Evolutionary conservation across 352 stramenopile species (phyloP), one percentile per base, ranked within the genome.

Genomic region (Globisporangium lucens): DNA sequence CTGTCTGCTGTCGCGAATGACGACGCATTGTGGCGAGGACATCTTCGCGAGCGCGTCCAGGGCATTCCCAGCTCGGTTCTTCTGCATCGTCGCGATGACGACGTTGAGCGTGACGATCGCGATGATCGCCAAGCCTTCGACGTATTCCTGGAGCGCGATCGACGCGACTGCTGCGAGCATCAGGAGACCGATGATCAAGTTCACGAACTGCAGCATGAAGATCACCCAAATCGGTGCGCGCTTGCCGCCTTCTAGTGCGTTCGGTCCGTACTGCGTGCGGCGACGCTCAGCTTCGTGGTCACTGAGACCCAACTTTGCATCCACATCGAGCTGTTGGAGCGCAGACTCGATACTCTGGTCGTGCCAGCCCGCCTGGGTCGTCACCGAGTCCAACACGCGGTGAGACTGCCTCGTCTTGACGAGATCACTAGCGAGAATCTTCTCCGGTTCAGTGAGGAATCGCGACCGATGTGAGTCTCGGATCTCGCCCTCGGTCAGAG

Each of bases 191-290:
- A 86, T 77, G 65, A 85, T 83, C 38, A 86, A 58, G 62, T 86
- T 86, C 61, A 80, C 74, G 60, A 86, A 83, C 62, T 86, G 78
- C 41, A 86, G 65, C 36, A 82, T n/a, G 22, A 86, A 83, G 12
- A 82, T 51, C 27, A 83, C 75, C 59, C 70, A 74, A 13, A 86
- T 46, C 5, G 76, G 76, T 13, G 76, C 61, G 49, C 61, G 61
- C 22, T 60, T 61, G 53, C 52, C 43, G 10, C 52, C 62, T 22
- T 67, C 62, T 7, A 67, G 62, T 10, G 62, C 52, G 22, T 67
- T 67, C n/a, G 51, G 51, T 6, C 62, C 62, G 29, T 67, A 67
- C 20, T 62, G 78, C 71, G 67, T 67, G 53, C 29, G 69, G 33
- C 30, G 67, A 64, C 60, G 59, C 57, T 56, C 77, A 55, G 36